Base-by-base conservation (phyloP, 805 yeast species). In the Metahyphopichia silvanorum region DNA sequence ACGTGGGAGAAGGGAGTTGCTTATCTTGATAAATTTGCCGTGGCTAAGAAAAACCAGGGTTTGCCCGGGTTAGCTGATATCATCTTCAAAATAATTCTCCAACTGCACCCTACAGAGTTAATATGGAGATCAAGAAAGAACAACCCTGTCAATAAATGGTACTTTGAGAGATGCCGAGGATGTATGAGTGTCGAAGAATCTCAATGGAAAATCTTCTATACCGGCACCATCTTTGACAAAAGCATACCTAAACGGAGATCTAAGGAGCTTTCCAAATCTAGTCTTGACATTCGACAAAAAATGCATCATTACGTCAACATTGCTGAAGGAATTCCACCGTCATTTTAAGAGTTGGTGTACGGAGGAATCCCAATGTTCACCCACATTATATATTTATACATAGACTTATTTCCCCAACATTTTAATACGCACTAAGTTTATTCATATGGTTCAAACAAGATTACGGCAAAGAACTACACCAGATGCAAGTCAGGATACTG, bases 61-160 rank as follows among this genome's bases (percentile, higher is more conserved):
- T 77, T 93, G 0, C 80, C 94, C 4, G 95, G 97, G 4, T 79
- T 91, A 10, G 97, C 98, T 0, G 98, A 93, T 53, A 77, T 93
- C 15, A 80, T 91, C 16, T 88, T 93, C 66, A 93, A 91, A 52
- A 70, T 84, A 6, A 77, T 93, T 68, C 62, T 77, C 7, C 76
- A 75, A 31, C 57, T 77, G 22, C 89, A 80, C 51, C 84, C 86
- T 0, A 60, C 71, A 11, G 93, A 87, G 51, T 55, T 88, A 9
- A 62, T 93, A 2, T 93, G 98, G 98, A 74, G 98, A 48, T 91
- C 98, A 1, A 66, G 95, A 28, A 74, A 73, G 37, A 74, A 63
- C 34, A 93, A 93, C 55, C 96, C 96, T 0, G 96, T 93, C 6
- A 93, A 93, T 63, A 88, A 88, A 51, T 93, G 98, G 98, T 91